phyloP scores from a whole-genome alignment of 495 filamentous ascomycete species.

The Hypoxylon intermedium region DNA sequence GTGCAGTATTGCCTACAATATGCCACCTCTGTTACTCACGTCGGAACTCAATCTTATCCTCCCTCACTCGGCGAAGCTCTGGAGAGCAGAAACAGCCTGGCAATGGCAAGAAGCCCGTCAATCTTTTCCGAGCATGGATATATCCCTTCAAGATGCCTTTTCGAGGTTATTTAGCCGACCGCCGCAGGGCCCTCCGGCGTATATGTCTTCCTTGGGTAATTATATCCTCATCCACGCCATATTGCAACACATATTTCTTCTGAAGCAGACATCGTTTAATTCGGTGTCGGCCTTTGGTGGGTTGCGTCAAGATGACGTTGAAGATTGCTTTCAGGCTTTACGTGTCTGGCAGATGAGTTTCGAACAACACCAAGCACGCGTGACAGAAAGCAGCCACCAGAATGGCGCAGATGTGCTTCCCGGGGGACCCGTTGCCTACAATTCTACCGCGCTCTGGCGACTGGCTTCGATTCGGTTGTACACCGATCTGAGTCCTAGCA shows the following conservation, averaged over 20 bases:
- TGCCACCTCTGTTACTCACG: slow-evolving; percentile 63
- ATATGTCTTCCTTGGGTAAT: slow-evolving; percentile 68
- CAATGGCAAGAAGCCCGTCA: slow-evolving; percentile 59
- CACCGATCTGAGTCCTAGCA: slow-evolving; percentile 67
- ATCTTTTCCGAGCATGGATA: slow-evolving; percentile 51
- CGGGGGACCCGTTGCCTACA: slow-evolving; percentile 69
- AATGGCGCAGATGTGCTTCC: slow-evolving; percentile 51
- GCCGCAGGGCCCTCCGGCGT: slow-evolving; percentile 56
- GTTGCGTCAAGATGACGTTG: slow-evolving; percentile 61
- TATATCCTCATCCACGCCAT: slow-evolving; percentile 73
- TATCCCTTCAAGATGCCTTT: slow-evolving; percentile 59
- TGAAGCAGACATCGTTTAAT: slow-evolving; percentile 64
- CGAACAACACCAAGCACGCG: slow-evolving; percentile 58
- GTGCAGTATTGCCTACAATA: slow-evolving; percentile 65
- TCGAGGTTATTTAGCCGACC: slow-evolving; percentile 54
- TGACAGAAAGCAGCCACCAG: slow-evolving; percentile 47
- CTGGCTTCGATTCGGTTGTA: slow-evolving; percentile 73
- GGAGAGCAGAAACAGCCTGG: slow-evolving; percentile 59
- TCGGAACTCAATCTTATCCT: slow-evolving; percentile 68
- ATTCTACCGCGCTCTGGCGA: slow-evolving; percentile 68
- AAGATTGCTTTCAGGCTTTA: slow-evolving; percentile 64
- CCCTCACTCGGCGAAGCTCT: slow-evolving; percentile 61
- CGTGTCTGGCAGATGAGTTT: slow-evolving; percentile 69
- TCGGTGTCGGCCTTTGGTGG: slow-evolving; percentile 55
- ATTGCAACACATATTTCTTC: slow-evolving; percentile 71